Percentiles rank a stretch among this genome's conserved stretches.
Conservation (phyloP, 1,284 basidiomycete genomes). For the Sphaerobolus stellatus region DNA sequence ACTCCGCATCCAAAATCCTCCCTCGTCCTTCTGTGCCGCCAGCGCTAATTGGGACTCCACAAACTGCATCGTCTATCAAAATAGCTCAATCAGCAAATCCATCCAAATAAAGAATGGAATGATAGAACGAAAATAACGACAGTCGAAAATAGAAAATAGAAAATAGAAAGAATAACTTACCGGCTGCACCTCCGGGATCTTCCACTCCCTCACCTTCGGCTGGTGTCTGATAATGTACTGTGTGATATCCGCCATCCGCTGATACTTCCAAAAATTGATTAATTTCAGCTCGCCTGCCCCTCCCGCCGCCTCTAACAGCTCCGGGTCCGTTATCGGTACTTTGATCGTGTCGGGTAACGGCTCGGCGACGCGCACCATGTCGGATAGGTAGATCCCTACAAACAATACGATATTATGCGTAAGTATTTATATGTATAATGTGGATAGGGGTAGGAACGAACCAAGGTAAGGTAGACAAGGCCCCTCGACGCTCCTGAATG, state of each 20-base stretch:
- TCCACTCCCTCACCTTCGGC: constrained; percentile 28
- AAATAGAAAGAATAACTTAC: constrained; percentile 4
- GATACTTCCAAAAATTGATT: constrained; percentile 56
- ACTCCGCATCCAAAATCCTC: constrained; percentile 56
- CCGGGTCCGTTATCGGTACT: not conserved
- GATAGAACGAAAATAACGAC: too few relatives aligned
- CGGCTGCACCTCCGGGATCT: constrained; percentile 3
- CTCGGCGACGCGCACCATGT: constrained; percentile 10
- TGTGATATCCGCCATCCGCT: constrained; percentile 56
- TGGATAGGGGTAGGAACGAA: constrained; percentile 37
- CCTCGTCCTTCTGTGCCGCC: constrained; percentile 40
- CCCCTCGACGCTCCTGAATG: constrained; percentile 51
- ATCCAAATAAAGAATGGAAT: not conserved
- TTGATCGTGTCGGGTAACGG: constrained; percentile 1
- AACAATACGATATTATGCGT: not conserved
- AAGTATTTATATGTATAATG: not conserved
- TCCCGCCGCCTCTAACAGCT: not conserved
- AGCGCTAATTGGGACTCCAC: constrained; percentile 47
- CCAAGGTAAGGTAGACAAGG: constrained; percentile 67
- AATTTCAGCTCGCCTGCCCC: constrained; percentile 24
- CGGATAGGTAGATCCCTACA: constrained; percentile 13
- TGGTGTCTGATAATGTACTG: constrained; percentile 60
- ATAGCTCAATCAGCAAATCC: not conserved
- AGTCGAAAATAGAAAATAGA: too few relatives aligned
- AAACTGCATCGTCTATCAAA: constrained; percentile 38